phyloP scores from a whole-genome alignment of 2,329 filamentous ascomycete genomes.

The Pseudogymnoascus sp. region DNA sequence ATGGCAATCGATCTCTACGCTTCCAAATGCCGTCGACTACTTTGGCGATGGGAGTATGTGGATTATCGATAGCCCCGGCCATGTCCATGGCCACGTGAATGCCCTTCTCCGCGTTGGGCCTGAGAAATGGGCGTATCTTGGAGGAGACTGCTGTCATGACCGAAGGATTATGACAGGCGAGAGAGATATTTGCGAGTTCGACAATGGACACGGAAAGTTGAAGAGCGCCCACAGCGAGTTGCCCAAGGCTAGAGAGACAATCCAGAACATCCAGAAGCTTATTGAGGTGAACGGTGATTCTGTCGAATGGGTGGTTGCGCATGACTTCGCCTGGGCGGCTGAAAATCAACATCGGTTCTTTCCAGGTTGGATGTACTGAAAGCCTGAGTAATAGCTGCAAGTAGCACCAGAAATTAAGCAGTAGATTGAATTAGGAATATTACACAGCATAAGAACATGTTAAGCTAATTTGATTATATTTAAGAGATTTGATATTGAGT shows the following conservation, averaged over 20 bases:
- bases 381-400: neutral
- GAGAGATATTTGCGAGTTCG: constrained; percentile 42
- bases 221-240: constrained; percentile 39
- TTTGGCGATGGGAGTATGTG: constrained; percentile 39
- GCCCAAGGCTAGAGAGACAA: neutral
- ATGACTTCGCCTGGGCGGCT: neutral
- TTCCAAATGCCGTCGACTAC: neutral
- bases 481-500: no score
- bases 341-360: constrained; percentile 2
- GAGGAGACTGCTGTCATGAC: constrained; percentile 48
- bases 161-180: constrained; percentile 41
- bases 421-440: no score
- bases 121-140: constrained; percentile 39
- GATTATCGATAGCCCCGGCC: constrained; percentile 42
- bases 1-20: no score
- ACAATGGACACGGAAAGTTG: constrained; percentile 35
- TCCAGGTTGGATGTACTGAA: neutral
- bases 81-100: constrained; percentile 44
- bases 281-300: neutral
- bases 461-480: no score
- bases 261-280: constrained; percentile 1
- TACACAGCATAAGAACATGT: no score
- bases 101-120: constrained; percentile 35
- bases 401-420: no score
- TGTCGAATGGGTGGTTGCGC: constrained; percentile 2